Conservation (phyloP, 441 rosid species). For the Corymbia citriodora region DNA sequence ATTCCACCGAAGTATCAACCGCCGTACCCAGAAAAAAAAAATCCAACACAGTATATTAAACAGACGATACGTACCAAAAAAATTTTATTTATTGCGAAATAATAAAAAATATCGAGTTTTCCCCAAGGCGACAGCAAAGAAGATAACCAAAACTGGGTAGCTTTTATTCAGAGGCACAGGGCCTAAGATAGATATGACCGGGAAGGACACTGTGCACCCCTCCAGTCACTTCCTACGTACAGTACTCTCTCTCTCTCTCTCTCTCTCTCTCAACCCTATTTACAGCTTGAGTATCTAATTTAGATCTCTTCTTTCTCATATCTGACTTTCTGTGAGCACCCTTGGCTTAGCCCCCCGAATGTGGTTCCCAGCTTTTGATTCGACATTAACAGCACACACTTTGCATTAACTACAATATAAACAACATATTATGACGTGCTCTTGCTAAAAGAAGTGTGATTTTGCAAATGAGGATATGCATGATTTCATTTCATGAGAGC, state of each 20-base stretch:
- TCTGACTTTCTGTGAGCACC: not conserved
- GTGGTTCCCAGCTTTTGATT: constrained; percentile 22
- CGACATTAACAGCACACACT: not conserved
- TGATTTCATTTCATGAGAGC: not conserved
- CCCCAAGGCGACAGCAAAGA: not conserved
- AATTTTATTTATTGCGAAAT: not conserved
- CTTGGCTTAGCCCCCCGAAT: not conserved
- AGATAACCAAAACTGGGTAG: constrained; percentile 14
- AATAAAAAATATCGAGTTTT: not conserved
- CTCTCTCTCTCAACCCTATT: constrained; percentile 12
- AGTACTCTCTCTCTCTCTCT: constrained; percentile 28
- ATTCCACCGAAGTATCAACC: not conserved
- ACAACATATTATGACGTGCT: not conserved
- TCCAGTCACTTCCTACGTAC: constrained; percentile 47
- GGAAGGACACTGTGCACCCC: constrained; percentile 32
- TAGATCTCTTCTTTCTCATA: not conserved
- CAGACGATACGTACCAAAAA: not conserved
- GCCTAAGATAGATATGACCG: constrained; percentile 42
- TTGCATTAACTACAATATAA: not conserved
- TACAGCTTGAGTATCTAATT: constrained; percentile 6
- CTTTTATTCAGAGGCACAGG: constrained; percentile 25
- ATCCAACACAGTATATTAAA: not conserved
- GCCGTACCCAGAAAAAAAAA: not conserved
- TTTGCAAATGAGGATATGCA: not conserved
- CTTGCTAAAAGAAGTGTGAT: not conserved